Evolutionary conservation across 257 asterid species (phyloP).

Genomic region (Catharanthus roseus): DNA sequence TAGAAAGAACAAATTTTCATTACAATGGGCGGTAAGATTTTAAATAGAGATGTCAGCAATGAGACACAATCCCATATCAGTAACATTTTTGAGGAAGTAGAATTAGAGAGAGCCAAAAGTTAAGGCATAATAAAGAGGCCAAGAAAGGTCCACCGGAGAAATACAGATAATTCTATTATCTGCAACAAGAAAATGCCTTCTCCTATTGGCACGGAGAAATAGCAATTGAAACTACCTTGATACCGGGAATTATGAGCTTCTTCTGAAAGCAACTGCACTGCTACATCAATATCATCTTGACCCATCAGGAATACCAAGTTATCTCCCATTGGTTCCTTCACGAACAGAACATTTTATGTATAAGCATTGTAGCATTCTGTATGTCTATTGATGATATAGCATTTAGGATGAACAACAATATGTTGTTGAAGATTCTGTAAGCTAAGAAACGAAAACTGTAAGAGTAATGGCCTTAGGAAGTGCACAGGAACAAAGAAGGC

Average conservation of each 20-base stretch:
- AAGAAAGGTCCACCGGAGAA: neutral
- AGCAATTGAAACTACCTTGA: slow-evolving; percentile 41
- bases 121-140: no score
- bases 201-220: neutral
- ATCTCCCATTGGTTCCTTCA: slow-evolving; percentile 86
- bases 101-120: neutral
- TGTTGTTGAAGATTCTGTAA: neutral
- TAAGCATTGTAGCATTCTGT: neutral
- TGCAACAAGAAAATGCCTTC: neutral
- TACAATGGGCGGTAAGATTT: no score
- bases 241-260: slow-evolving; percentile 50
- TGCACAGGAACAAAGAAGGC: neutral
- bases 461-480: neutral
- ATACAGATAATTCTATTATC: neutral
- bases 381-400: neutral
- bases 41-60: neutral
- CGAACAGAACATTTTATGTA: neutral
- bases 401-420: neutral
- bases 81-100: neutral
- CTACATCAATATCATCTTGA: slow-evolving; percentile 96
- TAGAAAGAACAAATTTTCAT: no score
- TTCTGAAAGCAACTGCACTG: slow-evolving; percentile 77
- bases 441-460: neutral
- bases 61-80: neutral
- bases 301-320: slow-evolving; percentile 90